Percentiles rank a stretch among this genome's conserved stretches.
Conservation (phyloP, 228 moss, liverwort and hornwort genomes). For the Sphagnum magellanicum region DNA sequence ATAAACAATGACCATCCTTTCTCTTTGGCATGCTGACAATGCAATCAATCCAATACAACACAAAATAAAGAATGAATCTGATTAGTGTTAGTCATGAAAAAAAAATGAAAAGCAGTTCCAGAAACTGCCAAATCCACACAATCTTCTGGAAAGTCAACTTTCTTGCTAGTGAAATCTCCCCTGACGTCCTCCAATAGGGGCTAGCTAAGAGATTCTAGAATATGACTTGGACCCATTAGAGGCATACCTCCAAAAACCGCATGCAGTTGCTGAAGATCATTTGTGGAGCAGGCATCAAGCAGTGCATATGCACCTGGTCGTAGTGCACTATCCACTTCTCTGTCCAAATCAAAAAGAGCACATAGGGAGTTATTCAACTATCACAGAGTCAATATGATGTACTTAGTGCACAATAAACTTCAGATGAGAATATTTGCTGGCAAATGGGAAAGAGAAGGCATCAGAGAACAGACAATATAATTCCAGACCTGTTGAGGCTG, state of each 20-base stretch:
- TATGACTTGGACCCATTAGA: background rate
- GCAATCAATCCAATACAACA: background rate
- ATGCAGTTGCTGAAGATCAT: slow-evolving; percentile 88
- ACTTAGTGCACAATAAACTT: background rate
- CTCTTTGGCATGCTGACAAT: too few species aligned
- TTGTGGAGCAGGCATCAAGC: slow-evolving; percentile 84
- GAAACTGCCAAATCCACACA: background rate
- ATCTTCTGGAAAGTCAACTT: background rate
- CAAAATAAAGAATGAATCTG: background rate
- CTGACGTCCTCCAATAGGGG: background rate
- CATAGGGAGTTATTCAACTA: too few species aligned
- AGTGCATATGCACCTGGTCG: slow-evolving; percentile 80
- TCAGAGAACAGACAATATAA: background rate
- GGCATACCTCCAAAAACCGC: slow-evolving; percentile 77
- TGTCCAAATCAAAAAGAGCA: slow-evolving; percentile 12
- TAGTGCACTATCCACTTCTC: slow-evolving; percentile 85
- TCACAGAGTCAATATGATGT: background rate
- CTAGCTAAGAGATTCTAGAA: too few species aligned
- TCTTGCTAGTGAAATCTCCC: background rate
- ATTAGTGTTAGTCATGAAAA: background rate
- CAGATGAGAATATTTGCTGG: background rate
- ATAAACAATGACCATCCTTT: too few species aligned
- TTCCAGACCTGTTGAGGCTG: slow-evolving; percentile 52
- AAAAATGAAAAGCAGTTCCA: background rate
- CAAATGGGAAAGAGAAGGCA: background rate